These are phyloP conservation scores for Elymus sibiricus DNA, from an alignment of 176 grass and related monocot species.

Conservation along the genomic window DNA sequence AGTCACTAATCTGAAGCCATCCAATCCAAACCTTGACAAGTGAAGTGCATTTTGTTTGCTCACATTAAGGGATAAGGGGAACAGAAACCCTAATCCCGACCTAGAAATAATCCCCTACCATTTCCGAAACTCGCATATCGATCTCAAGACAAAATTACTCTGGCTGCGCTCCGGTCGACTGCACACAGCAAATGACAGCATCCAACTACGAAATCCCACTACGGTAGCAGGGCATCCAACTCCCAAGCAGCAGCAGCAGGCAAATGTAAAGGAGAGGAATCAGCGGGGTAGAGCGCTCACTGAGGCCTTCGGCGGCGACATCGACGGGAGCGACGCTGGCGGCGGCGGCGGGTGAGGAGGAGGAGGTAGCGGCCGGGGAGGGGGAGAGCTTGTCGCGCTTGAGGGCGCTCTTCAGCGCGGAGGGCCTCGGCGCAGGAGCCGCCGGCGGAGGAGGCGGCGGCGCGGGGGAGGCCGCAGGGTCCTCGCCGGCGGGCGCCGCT, in stretches of 20 bases:
- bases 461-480: not conserved
- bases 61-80: no score
- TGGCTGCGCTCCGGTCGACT: no score
- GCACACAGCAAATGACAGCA: no score
- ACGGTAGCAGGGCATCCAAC: no score
- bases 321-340: not conserved
- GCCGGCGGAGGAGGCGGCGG: not conserved
- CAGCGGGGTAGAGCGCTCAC: slow-evolving; percentile 3
- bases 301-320: slow-evolving; percentile 22
- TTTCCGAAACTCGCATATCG: no score
- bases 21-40: no score
- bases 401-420: slow-evolving; percentile 75
- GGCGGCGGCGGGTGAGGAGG: slow-evolving; percentile 20
- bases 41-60: no score
- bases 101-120: no score
- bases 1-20: no score
- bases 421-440: not conserved
- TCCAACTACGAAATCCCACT: no score
- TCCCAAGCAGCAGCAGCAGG: not conserved
- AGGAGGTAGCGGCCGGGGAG: not conserved
- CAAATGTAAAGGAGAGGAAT: not conserved
- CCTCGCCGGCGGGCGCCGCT: slow-evolving; percentile 22
- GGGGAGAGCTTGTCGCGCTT: slow-evolving; percentile 57
- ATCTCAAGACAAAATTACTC: no score
- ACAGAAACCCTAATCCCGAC: no score